Evolutionary conservation across 148 eudicot genomes (phyloP).

Genomic region (Amaranthus palmeri): DNA sequence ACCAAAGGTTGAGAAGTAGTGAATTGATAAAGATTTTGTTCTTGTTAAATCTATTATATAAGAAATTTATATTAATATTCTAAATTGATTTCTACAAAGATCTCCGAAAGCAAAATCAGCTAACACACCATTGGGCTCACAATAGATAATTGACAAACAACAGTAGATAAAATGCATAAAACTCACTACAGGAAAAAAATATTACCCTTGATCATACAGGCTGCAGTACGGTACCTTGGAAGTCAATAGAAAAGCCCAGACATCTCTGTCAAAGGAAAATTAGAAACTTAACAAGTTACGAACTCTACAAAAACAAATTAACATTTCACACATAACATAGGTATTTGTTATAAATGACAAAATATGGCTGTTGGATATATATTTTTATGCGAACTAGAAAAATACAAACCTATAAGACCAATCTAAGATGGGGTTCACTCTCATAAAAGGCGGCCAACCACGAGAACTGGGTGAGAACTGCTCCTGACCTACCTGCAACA

Average conservation of each 20-base stretch:
- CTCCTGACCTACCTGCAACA: conserved; percentile 90
- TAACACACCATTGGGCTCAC: no score
- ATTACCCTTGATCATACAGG: conserved; percentile 97
- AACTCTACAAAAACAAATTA: background rate
- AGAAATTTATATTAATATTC: background rate
- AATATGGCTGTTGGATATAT: background rate
- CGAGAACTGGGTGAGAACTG: conserved; percentile 96
- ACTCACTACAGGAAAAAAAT: conserved; percentile 7
- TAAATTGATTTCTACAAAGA: no score
- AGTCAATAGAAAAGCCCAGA: conserved; percentile 86
- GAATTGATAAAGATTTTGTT: background rate
- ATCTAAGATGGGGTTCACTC: conserved; percentile 96
- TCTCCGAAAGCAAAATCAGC: background rate
- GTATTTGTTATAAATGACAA: background rate
- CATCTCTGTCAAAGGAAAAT: conserved; percentile 59
- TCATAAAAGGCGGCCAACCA: conserved; percentile 99
- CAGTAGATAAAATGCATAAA: background rate
- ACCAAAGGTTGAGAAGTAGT: background rate
- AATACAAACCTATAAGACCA: conserved; percentile 89
- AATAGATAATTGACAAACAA: conserved; percentile 8
- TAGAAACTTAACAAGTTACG: background rate
- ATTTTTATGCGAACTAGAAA: conserved; percentile 1
- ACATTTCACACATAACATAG: conserved; percentile 6
- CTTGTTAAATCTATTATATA: background rate
- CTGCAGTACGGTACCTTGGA: conserved; percentile 94